Conservation (phyloP, 2,329 filamentous ascomycete species). For the Hymenoscyphus albidus region DNA sequence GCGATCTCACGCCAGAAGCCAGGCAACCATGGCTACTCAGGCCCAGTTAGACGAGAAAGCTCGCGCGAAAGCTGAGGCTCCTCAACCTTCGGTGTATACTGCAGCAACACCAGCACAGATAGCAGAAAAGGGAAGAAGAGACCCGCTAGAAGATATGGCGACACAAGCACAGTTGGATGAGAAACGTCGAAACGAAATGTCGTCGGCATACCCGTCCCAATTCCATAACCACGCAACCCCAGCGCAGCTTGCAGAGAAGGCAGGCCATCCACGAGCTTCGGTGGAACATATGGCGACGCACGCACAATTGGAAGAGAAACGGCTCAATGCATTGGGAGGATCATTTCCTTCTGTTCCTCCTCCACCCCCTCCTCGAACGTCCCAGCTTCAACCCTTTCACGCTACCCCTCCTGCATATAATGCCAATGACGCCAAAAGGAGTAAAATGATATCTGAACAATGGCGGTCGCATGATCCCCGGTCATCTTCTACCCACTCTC, state of each 20-base stretch:
- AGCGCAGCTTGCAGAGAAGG: conserved; percentile 27
- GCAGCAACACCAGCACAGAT: conserved; percentile 24
- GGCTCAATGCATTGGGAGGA: conserved; percentile 4
- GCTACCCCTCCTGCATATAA: conserved; percentile 31
- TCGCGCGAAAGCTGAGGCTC: not conserved
- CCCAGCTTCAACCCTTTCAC: conserved; percentile 12
- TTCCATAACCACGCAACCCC: conserved; percentile 14
- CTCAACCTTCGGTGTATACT: not conserved
- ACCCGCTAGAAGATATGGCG: conserved; percentile 15
- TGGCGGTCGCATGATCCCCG: conserved; percentile 35
- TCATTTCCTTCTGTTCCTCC: conserved; percentile 14
- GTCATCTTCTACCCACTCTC: conserved; percentile 34
- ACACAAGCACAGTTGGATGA: conserved; percentile 26
- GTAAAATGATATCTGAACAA: conserved; percentile 32
- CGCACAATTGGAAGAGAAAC: conserved; percentile 26
- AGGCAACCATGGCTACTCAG: conserved; percentile 14
- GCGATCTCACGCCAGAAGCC: not conserved
- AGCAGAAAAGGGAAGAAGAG: conserved; percentile 21
- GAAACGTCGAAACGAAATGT: conserved; percentile 10
- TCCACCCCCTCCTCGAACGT: conserved; percentile 30
- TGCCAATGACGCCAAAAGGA: conserved; percentile 28
- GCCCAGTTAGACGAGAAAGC: conserved; percentile 16
- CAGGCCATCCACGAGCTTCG: conserved; percentile 1
- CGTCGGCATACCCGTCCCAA: not conserved
- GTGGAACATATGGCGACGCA: conserved; percentile 19